Percentiles rank a stretch among this genome's conserved stretches.
Conservation (phyloP, 208 protist species). For the Plasmodiophora brassicae region DNA sequence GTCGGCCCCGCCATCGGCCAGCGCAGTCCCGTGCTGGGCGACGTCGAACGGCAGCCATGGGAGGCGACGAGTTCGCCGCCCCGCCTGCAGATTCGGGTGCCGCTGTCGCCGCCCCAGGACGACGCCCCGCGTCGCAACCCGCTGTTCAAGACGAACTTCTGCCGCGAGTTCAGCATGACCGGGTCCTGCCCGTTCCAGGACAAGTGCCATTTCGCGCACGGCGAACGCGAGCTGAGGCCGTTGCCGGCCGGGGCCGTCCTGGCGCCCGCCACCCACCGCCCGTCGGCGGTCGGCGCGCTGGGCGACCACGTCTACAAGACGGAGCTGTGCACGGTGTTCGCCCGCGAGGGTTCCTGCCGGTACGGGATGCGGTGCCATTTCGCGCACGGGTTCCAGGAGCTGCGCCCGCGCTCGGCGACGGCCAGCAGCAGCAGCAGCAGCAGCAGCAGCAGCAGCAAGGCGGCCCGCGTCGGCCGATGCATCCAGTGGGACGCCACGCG, state of each 20-base stretch:
- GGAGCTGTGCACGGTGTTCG: neutral
- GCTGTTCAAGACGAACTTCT: neutral
- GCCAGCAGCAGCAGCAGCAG: no score
- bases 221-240: neutral
- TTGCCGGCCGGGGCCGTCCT: neutral
- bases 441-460: no score
- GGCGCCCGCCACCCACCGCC: neutral
- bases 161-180: neutral
- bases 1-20: no score
- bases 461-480: neutral
- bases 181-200: neutral
- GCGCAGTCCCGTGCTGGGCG: no score
- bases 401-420: neutral
- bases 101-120: no score
- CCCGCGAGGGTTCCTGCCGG: neutral
- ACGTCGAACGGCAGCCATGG: no score
- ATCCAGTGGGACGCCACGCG: neutral
- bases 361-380: neutral
- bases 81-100: no score
- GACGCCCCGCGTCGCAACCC: neutral
- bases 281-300: neutral
- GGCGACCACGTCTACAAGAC: neutral
- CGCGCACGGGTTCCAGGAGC: neutral
- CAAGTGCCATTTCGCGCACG: neutral
- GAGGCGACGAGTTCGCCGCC: no score